Evolutionary conservation across 345 rosid species (phyloP), one percentile per base, ranked within the genome.

Genomic region (Camelina sativa): DNA sequence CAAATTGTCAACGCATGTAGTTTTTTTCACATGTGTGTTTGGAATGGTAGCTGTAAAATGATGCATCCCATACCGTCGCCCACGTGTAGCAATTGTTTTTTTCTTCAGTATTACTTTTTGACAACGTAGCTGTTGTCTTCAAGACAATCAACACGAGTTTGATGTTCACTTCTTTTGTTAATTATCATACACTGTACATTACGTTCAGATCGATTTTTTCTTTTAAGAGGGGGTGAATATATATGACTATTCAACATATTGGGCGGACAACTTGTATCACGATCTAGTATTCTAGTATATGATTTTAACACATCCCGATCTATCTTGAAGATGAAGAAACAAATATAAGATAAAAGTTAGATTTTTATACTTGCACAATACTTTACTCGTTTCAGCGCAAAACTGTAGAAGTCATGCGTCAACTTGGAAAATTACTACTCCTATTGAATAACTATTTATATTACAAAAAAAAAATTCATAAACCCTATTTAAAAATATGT

Each of bases 171-270:
- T 38, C 40, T 25, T 16, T 16, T 25, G 16, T 71, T 48, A 47
- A 22, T 11, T 11, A 5, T 60, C 13, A 35, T 6, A 22, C 28
- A n/a, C 25, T 23, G n/a, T 16, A 22, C 43, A 25, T 62, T 61
- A 50, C 61, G n/a, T 51, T 61, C 51, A 23, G 30, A 28, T 28
- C 5, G 30, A 25, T 28, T 28, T 28, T 28, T 28, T 25, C 3
- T 28, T 28, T 25, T 4, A 2, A 25, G n/a, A 28, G 4, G 5
- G 28, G 30, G 30, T 28, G 30, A 28, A 28, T n/a, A n/a, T n/a
- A n/a, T n/a, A n/a, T 28, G 7, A 50, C 12, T 72, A 51, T 62
- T 72, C 76, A 72, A 62, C 68, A 62, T 23, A 11, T 37, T 61
- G 10, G 61, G 68, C 34, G 41, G 52, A 71, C 40, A 23, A 16